Evolutionary conservation across 805 yeast species (phyloP), one percentile per base, ranked within the genome.

Genomic region (Lipomyces spencermartinsiae): DNA sequence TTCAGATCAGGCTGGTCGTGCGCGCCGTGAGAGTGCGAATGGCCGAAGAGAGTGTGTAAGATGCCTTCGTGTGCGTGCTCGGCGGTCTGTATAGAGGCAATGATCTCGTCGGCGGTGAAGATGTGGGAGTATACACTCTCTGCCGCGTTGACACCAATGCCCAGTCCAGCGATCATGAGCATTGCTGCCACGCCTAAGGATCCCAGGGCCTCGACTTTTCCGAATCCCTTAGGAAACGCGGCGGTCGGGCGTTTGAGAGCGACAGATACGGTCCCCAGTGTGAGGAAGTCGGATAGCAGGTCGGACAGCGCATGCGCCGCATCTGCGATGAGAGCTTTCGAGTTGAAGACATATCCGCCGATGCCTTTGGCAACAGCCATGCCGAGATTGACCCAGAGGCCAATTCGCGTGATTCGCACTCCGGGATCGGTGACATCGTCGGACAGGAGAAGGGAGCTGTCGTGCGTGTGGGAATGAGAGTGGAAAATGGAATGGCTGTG

Each of bases 301-400:
- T 95, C 99, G 59, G 96, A 89, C 25, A 92, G 83, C 0, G 98
- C 94, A 80, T 95, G 99, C 35, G 93, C 89, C 0, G 98, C 93
- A 79, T 95, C 99, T 0, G 99, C 99, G 61, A 93, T 77, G 65
- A 95, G 84, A 1, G 98, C 93, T 77, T 93, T 97, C 0, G 99
- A 95, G 78, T 95, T 97, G 84, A 95, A 95, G 51, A 87, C 87
- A 19, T 92, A 82, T 7, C 99, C 99, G 37, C 98, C 98, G 29
- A 87, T 78, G 34, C 93, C 93, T 78, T 95, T 95, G 39, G 93
- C 89, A 1, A 86, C 81, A 0, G 97, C 98, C 89, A 95, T 89
- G 14, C 90, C 87, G 12, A 92, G 86, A 76, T 95, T 95, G 56
- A 91, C 92, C 35, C 88, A 79, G 55, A 94, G 83, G 0, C 99